These are phyloP conservation scores for Dendrobium catenatum DNA, from an alignment of 106 monocot species.

Conservation along the genomic window DNA sequence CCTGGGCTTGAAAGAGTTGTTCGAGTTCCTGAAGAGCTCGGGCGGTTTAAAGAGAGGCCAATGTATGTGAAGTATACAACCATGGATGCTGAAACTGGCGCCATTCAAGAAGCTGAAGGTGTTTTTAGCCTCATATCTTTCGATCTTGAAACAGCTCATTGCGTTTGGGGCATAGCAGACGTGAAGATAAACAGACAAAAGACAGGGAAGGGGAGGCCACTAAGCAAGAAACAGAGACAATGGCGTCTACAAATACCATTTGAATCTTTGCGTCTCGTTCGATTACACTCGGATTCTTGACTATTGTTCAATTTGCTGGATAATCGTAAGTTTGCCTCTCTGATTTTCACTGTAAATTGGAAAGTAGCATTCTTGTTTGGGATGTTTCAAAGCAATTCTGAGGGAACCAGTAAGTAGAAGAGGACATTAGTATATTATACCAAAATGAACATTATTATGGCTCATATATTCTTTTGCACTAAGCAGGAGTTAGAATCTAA, in stretches of 20 bases:
- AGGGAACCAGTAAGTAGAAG: no score
- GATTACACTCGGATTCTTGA: slow-evolving; percentile 22
- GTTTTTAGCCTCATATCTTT: slow-evolving; percentile 69
- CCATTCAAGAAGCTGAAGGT: slow-evolving; percentile 58
- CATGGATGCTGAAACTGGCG: not conserved
- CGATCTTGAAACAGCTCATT: slow-evolving; percentile 42
- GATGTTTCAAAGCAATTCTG: no score
- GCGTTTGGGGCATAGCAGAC: slow-evolving; percentile 83
- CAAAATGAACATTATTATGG: no score
- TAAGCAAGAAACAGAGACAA: slow-evolving; percentile 27
- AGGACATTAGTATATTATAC: no score
- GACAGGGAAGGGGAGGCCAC: slow-evolving; percentile 33
- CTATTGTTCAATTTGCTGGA: no score
- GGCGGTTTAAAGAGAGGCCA: slow-evolving; percentile 23
- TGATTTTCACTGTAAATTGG: no score
- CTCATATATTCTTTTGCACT: no score
- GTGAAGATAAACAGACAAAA: slow-evolving; percentile 70
- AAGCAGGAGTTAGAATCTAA: no score
- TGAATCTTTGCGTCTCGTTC: slow-evolving; percentile 16
- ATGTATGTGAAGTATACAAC: slow-evolving; percentile 21
- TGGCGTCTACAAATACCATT: slow-evolving; percentile 20
- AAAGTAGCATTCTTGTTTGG: no score
- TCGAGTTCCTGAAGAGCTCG: slow-evolving; percentile 19
- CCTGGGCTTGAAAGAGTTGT: slow-evolving; percentile 24
- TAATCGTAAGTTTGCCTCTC: not conserved